Base-by-base conservation (phyloP, 2,329 filamentous ascomycete genomes). In the Podosphaera xanthii region DNA sequence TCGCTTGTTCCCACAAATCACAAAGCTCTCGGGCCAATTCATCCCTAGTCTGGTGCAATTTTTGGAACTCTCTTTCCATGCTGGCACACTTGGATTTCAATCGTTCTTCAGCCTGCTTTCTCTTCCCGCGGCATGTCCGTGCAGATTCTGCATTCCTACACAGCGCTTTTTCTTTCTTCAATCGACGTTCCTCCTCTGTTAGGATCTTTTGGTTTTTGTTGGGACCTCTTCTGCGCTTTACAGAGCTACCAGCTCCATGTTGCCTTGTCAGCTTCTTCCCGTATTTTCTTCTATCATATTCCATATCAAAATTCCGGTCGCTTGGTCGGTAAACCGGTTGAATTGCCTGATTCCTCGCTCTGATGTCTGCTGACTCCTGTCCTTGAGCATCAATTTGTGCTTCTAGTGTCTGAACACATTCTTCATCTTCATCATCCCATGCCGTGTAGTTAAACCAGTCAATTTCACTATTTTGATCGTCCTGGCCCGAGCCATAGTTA, bases 141-240 rank as follows among this genome's bases (percentile, higher is more conserved):
- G 53, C 53, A 36, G 53, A 56, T 56, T 56, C 53, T 40, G 53
- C 53, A 22, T 56, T 56, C 22, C 53, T 56, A 40, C 53, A 56
- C 8, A 56, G 30, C 3, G 53, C 53, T 7, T 56, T 56, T 8
- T 31, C 53, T 56, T 56, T 56, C 35, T 56, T 56, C 35, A 22
- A 38, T n/a, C 36, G 34, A 38, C 53, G 53, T 40, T 56, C 53
- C 30, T 56, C 53, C 7, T 56, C 53, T 12, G 53, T 56, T 40
- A 56, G 40, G 1, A 56, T 30, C n/a, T 56, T 56, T 56, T 56
- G 53, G 34, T 56, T 56, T 22, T 56, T 56, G 35, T 56, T 56
- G 10, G 53, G 53, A 5, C 53, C 53, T 40, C 53, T 56, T 22
- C 53, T 38, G 5, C 53, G 53, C 36, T 56, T 56, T 38, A 40